Percentiles rank a stretch among this genome's conserved stretches.
These are phyloP conservation scores for Epicoccum nigrum DNA, from an alignment of 2,329 filamentous ascomycete species.

Conservation along the genomic window DNA sequence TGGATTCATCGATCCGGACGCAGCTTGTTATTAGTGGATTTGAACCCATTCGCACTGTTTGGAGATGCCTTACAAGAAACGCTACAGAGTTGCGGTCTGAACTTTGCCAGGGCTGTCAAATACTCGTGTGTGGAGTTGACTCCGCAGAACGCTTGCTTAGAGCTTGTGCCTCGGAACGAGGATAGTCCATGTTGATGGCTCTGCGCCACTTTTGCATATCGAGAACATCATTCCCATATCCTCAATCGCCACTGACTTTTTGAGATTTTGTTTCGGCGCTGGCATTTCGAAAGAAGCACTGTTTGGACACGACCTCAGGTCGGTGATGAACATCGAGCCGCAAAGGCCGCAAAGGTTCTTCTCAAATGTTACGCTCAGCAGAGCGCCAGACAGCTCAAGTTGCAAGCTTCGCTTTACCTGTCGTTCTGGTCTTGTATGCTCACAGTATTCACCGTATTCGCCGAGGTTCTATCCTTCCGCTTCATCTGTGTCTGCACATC, in stretches of 20 bases:
- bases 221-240: no score
- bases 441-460: background rate
- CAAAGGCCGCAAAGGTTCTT: background rate
- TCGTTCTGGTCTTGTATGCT: background rate
- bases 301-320: no score
- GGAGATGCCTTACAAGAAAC: no score
- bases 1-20: background rate
- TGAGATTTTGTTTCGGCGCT: no score
- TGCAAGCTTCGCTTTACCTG: constrained; percentile 2
- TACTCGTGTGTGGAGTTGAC: background rate
- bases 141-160: background rate
- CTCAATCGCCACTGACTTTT: no score
- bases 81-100: background rate
- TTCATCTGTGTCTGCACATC: background rate
- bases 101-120: background rate
- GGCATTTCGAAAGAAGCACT: no score
- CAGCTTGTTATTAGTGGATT: background rate
- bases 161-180: background rate
- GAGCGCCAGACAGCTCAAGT: background rate
- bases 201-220: background rate
- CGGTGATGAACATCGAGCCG: no score
- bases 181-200: background rate
- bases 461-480: background rate
- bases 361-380: background rate
- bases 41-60: no score